Percentiles rank a stretch among this genome's conserved stretches.
Conservation (phyloP, 2,329 filamentous ascomycete species). For the Nothopassalora personata region DNA sequence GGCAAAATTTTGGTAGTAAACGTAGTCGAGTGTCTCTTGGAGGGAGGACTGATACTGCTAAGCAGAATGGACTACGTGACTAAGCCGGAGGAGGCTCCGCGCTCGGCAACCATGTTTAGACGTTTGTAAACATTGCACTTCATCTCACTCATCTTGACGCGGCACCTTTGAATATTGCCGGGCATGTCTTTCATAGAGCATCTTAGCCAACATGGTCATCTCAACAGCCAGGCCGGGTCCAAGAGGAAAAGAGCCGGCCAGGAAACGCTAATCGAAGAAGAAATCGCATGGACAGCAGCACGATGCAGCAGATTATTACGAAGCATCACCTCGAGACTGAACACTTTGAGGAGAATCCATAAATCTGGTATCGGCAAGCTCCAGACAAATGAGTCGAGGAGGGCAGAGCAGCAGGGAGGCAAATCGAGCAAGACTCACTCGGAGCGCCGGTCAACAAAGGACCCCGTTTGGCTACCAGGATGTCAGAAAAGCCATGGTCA, state of each 20-base stretch:
- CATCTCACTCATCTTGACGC: background rate
- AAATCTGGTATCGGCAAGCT: background rate
- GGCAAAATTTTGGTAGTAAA: background rate
- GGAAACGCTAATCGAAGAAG: constrained; percentile 10
- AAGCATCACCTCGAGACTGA: constrained; percentile 16
- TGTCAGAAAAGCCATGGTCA: constrained; percentile 3
- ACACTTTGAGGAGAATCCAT: constrained; percentile 12
- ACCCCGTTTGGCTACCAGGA: constrained; percentile 17
- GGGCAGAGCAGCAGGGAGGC: background rate
- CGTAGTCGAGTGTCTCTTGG: background rate
- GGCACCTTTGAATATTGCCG: background rate
- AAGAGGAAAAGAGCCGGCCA: constrained; percentile 10
- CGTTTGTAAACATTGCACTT: background rate
- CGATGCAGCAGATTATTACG: constrained; percentile 19
- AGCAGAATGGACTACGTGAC: background rate
- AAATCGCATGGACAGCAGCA: constrained; percentile 20
- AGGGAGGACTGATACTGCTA: background rate
- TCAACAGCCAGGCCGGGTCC: background rate
- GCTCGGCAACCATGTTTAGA: background rate
- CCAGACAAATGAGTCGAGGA: background rate
- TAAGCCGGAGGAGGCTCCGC: background rate
- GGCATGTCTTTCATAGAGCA: constrained; percentile 3
- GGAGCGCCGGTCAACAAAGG: constrained; percentile 13
- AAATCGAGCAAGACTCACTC: background rate
- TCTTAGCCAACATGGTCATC: background rate